phyloP scores from a whole-genome alignment of 768 basidiomycete species.

The Suillus fuscotomentosus region DNA sequence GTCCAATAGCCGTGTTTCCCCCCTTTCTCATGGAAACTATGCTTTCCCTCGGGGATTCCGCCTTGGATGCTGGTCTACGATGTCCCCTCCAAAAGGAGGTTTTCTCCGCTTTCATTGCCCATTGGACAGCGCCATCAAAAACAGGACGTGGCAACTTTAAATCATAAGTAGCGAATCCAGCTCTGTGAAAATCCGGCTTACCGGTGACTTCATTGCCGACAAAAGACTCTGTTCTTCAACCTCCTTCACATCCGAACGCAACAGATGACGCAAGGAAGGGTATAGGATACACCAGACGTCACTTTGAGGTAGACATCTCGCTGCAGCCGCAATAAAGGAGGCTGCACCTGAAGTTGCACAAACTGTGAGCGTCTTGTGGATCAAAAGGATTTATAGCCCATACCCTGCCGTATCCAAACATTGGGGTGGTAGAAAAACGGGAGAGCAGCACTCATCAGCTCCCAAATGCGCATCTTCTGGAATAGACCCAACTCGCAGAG shows the following conservation, averaged over 20 bases:
- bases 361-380: neutral
- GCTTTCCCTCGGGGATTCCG: conserved; percentile 72
- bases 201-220: conserved; percentile 73
- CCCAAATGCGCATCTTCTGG: conserved; percentile 96
- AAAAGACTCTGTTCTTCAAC: conserved; percentile 79
- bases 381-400: conserved; percentile 5
- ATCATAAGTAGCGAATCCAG: conserved; percentile 1
- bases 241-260: conserved; percentile 77
- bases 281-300: conserved; percentile 98
- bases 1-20: conserved; percentile 39
- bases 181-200: conserved; percentile 36
- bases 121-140: conserved; percentile 81
- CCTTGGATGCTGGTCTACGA: conserved; percentile 43
- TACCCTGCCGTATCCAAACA: conserved; percentile 92
- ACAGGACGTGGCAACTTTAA: conserved; percentile 61
- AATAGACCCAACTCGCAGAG: conserved; percentile 89
- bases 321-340: conserved; percentile 85
- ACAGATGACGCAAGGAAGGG: conserved; percentile 81
- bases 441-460: conserved; percentile 83
- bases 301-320: conserved; percentile 75
- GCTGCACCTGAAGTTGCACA: conserved; percentile 58
- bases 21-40: conserved; percentile 62
- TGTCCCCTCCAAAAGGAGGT: conserved; percentile 75
- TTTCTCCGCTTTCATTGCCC: conserved; percentile 85
- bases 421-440: conserved; percentile 96